These are phyloP conservation scores for Phytophthora ramorum DNA, from an alignment of 352 stramenopile species.

Conservation along the genomic window DNA sequence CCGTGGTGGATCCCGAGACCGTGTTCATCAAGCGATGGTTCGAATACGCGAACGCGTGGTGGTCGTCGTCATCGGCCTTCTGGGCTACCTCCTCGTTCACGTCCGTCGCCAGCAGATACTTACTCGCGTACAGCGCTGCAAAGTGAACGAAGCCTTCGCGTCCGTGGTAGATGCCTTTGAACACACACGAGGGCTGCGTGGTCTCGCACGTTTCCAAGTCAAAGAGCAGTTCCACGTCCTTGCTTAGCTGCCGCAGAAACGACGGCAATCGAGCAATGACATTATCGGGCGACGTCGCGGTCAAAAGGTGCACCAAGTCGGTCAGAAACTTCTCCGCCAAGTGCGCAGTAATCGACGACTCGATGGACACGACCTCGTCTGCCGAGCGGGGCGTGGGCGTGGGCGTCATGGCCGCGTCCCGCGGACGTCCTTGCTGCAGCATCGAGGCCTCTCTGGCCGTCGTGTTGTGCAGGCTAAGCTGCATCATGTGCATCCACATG, in stretches of 20 bases:
- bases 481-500: slow-evolving; percentile 88
- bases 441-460: slow-evolving; percentile 51
- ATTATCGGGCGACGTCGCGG: slow-evolving; percentile 41
- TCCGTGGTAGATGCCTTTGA: slow-evolving; percentile 89
- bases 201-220: slow-evolving; percentile 83
- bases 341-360: slow-evolving; percentile 73
- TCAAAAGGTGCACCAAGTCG: slow-evolving; percentile 68
- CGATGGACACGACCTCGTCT: slow-evolving; percentile 58
- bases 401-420: slow-evolving; percentile 34
- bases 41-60: slow-evolving; percentile 70
- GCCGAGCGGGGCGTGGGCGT: slow-evolving; percentile 31
- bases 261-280: slow-evolving; percentile 65
- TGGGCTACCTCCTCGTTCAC: slow-evolving; percentile 55
- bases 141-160: slow-evolving; percentile 89
- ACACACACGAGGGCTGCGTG: slow-evolving; percentile 80
- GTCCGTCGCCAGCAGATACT: slow-evolving; percentile 74
- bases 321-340: slow-evolving; percentile 76
- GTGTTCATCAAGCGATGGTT: slow-evolving; percentile 75
- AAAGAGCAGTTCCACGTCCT: slow-evolving; percentile 87
- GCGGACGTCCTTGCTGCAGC: slow-evolving; percentile 46
- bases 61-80: slow-evolving; percentile 75
- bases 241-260: slow-evolving; percentile 85
- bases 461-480: slow-evolving; percentile 61
- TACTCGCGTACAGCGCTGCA: slow-evolving; percentile 78
- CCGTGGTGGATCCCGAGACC: slow-evolving; percentile 76